Conservation (phyloP, 768 basidiomycete genomes). For the Xerocomellus amylosporus region DNA sequence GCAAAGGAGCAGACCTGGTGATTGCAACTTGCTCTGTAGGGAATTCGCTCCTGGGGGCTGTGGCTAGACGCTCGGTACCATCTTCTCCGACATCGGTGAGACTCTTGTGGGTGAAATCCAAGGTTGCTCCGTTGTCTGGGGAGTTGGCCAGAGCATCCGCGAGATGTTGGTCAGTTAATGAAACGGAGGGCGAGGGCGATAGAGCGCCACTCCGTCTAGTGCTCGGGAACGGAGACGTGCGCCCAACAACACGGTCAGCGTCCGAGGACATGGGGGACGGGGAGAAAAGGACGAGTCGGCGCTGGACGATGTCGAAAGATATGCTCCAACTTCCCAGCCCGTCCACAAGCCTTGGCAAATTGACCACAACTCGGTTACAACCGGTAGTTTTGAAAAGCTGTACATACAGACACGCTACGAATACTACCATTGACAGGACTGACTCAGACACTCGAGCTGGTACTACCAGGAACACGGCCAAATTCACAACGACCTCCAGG, state of each 20-base stretch:
- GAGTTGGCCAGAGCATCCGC: constrained; percentile 63
- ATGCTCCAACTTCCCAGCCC: constrained; percentile 12
- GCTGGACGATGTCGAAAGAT: constrained; percentile 20
- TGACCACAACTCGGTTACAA: constrained; percentile 26
- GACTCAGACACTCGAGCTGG: too few species aligned
- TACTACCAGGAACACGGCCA: constrained; percentile 7
- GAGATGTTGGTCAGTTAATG: constrained; percentile 57
- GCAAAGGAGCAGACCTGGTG: constrained; percentile 49
- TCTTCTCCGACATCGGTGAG: constrained; percentile 72
- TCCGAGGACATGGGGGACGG: constrained; percentile 30
- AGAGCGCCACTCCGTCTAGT: constrained; percentile 25
- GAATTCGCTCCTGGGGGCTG: constrained; percentile 46
- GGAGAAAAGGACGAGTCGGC: constrained; percentile 4
- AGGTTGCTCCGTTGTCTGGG: constrained; percentile 74
- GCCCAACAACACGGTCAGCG: constrained; percentile 28
- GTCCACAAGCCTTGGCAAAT: constrained; percentile 13
- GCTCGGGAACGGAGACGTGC: constrained; percentile 28
- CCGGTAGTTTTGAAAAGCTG: constrained; percentile 27
- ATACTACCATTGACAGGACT: neutral
- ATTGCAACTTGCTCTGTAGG: constrained; percentile 51
- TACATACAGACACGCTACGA: constrained; percentile 14
- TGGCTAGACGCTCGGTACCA: constrained; percentile 76
- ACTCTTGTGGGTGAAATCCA: constrained; percentile 79
- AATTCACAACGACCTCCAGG: constrained; percentile 19
- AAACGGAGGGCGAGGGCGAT: constrained; percentile 35